Conservation (phyloP, 2,329 filamentous ascomycete genomes). For the Monascus ruber region DNA sequence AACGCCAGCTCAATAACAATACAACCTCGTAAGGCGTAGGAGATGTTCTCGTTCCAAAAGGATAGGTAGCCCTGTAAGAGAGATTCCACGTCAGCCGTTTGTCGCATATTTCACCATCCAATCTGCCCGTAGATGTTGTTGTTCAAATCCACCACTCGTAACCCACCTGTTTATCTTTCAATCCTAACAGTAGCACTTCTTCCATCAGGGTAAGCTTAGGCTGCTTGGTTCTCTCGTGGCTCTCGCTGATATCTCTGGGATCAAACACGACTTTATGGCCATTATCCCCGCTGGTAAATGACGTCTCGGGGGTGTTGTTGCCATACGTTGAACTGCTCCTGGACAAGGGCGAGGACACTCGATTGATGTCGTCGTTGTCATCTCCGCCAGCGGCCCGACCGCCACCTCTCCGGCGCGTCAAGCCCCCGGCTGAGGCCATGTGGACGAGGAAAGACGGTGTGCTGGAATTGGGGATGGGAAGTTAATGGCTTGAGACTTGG, state of each 20-base stretch:
- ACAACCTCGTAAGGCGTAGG: conserved; percentile 90
- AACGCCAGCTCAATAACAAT: conserved; percentile 98
- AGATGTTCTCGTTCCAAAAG: conserved; percentile 99
- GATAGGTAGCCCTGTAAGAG: conserved; percentile 75
- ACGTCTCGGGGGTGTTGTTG: conserved; percentile 56
- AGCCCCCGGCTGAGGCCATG: conserved; percentile 60
- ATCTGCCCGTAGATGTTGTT: conserved; percentile 1
- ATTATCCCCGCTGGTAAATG: conserved; percentile 77
- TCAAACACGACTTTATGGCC: conserved; percentile 98
- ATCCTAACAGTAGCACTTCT: conserved; percentile 83
- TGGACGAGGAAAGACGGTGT: too few relatives aligned
- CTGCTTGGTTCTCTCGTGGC: conserved; percentile 89
- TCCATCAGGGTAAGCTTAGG: conserved; percentile 98
- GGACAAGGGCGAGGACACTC: conserved; percentile 55
- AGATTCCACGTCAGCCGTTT: too few relatives aligned
- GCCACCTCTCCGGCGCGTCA: conserved; percentile 58
- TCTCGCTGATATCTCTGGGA: conserved; percentile 94
- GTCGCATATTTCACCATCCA: too few relatives aligned
- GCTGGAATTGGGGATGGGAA: too few relatives aligned
- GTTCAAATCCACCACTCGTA: conserved; percentile 1
- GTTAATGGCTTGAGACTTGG: too few relatives aligned
- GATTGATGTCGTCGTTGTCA: conserved; percentile 47
- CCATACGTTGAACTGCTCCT: conserved; percentile 48
- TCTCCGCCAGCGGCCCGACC: conserved; percentile 48
- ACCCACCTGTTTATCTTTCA: conserved; percentile 96